Base-by-base conservation (phyloP, 108 stramenopile species). In the Licmophora abbreviata region DNA sequence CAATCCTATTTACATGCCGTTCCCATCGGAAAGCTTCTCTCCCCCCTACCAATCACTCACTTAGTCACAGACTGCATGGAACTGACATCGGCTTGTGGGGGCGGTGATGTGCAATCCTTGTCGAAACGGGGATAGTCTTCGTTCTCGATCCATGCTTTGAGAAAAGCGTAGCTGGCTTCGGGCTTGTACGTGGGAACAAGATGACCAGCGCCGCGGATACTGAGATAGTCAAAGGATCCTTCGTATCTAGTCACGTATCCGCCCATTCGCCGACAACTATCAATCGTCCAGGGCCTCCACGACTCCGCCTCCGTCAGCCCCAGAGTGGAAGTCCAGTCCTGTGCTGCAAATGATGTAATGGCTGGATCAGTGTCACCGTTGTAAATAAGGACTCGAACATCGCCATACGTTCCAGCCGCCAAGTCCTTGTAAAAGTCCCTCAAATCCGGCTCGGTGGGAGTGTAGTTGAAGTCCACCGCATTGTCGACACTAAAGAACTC, bases 301-400 rank as follows among this genome's bases (percentile, higher is more conserved):
- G 57, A 45, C 38, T 69, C 34, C 6, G 25, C 47, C 48, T 69
- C 75, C 1, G 63, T 51, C 8, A 85, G 60, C 12, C 76, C 79
- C 5, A 89, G 36, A 51, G 57, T 22, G 12, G 42, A 51, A 2
- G 81, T 82, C 83, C 83, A 84, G 45, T 82, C 76, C 54, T 81
- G 69, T 7, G 80, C 62, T 6, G 70, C 76, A 60, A 89, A 79
- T 22, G 59, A 68, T 26, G 74, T 82, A 56, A 84, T 75, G 30
- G 76, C 72, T 7, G 81, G 79, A 56, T 89, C 88, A 3, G 88
- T 77, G 52, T 89, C 88, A 15, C 88, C 88, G 55, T 89, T 85
- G 74, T 84, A 89, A 3, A 89, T 65, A 51, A 83, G 44, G 0
- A 79, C 68, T 22, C 61, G 59, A 12, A 85, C 15, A 1, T 34